phyloP scores from a whole-genome alignment of 441 rosid genomes.

The Mallotus japonicus region DNA sequence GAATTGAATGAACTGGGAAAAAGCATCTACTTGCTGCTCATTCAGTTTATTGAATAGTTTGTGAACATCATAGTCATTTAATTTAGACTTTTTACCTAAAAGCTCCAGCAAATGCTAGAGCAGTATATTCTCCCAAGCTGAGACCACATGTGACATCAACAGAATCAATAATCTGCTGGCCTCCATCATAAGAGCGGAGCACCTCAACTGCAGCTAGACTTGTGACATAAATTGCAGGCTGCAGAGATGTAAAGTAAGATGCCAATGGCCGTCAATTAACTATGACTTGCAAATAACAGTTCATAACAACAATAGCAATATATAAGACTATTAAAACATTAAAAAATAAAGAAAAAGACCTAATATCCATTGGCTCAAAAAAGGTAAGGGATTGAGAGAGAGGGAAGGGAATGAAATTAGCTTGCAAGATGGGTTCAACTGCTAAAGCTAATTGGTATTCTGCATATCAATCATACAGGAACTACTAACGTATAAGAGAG shows the following conservation, averaged over 20 bases:
- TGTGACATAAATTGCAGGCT: conserved; percentile 99
- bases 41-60: background rate
- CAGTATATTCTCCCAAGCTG: conserved; percentile 97
- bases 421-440: background rate
- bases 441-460: background rate
- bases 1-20: background rate
- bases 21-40: background rate
- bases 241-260: conserved; percentile 27
- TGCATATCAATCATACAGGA: conserved; percentile 6
- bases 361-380: background rate
- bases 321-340: background rate
- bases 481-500: background rate
- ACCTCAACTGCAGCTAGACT: conserved; percentile 97
- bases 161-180: conserved; percentile 82
- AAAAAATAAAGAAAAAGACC: background rate
- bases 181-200: conserved; percentile 82
- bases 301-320: background rate
- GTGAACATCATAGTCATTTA: background rate
- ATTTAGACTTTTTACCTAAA: conserved; percentile 57
- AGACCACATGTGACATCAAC: conserved; percentile 96
- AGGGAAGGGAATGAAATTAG: background rate
- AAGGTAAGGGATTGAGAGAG: too few species aligned
- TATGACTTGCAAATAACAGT: background rate
- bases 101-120: conserved; percentile 94
- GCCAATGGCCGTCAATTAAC: conserved; percentile 4